These are phyloP conservation scores for Aspergillus brunneoviolaceus DNA, from an alignment of 2,329 filamentous ascomycete species.

Conservation along the genomic window DNA sequence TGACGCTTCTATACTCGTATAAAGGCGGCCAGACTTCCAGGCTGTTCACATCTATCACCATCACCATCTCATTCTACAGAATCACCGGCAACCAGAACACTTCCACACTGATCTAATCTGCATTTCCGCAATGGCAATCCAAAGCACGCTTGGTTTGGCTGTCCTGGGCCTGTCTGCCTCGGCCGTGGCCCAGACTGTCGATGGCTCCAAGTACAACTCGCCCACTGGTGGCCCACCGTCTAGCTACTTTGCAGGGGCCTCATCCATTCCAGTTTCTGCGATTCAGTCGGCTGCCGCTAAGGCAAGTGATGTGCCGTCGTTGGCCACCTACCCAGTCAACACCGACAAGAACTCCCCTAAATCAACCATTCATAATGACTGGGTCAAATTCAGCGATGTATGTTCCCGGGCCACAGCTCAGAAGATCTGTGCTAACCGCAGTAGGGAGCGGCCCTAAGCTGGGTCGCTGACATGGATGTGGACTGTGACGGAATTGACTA, in stretches of 20 bases:
- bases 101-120: not conserved
- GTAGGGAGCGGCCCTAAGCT: conserved; percentile 31
- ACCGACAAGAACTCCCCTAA: conserved; percentile 15
- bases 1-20: not conserved
- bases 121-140: not conserved
- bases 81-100: not conserved
- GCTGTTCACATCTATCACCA: not conserved
- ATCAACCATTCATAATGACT: conserved; percentile 31
- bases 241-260: conserved; percentile 28
- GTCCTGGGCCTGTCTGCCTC: not conserved
- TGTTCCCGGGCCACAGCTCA: not conserved
- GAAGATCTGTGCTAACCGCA: not conserved
- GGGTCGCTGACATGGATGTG: conserved; percentile 35
- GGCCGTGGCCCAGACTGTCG: conserved; percentile 15
- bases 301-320: conserved; percentile 22
- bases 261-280: conserved; percentile 25
- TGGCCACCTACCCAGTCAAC: conserved; percentile 28
- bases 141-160: not conserved
- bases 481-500: conserved; percentile 34
- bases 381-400: conserved; percentile 26
- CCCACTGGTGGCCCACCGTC: conserved; percentile 25
- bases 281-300: conserved; percentile 26
- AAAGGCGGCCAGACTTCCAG: not conserved
- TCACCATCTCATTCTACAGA: not conserved
- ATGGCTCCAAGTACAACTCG: conserved; percentile 24